phyloP scores from a whole-genome alignment of 2,329 filamentous ascomycete species.

The Ceratocystis alfenasii region DNA sequence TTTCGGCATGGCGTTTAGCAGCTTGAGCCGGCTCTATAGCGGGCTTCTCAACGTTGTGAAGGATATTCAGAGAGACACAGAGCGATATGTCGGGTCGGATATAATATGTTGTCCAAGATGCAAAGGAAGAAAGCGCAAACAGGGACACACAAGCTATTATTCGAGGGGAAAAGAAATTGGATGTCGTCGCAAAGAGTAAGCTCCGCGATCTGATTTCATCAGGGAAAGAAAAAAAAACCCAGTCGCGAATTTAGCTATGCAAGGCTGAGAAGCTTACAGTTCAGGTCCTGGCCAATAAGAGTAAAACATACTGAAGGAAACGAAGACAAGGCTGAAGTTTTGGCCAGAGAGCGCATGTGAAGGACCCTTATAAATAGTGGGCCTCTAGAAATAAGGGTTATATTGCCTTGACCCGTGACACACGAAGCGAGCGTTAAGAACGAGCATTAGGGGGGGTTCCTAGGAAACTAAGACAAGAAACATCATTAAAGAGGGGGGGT shows the following conservation, averaged over 20 bases:
- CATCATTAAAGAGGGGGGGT: no score
- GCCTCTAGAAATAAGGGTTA: background rate
- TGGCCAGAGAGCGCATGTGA: background rate
- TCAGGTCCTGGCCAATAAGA: background rate
- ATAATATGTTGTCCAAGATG: background rate
- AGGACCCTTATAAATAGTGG: background rate
- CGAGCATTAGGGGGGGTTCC: no score
- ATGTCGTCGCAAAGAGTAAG: background rate
- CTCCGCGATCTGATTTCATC: background rate
- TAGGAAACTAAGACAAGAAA: no score
- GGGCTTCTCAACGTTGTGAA: slow-evolving; percentile 23
- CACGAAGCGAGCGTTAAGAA: no score
- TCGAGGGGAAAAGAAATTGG: background rate
- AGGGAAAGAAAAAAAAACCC: background rate
- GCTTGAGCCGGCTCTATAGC: background rate
- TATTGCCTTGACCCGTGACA: no score
- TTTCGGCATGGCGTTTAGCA: slow-evolving; percentile 9
- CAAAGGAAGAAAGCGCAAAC: background rate
- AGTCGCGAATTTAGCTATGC: slow-evolving; percentile 1
- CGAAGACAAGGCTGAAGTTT: background rate
- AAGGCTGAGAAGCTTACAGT: background rate
- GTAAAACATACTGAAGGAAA: background rate
- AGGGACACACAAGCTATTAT: background rate
- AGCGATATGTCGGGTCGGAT: background rate
- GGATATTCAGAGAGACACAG: background rate